Evolutionary conservation across 768 basidiomycete species (phyloP), one percentile per base, ranked within the genome.

Genomic region (Lepiota venenata): DNA sequence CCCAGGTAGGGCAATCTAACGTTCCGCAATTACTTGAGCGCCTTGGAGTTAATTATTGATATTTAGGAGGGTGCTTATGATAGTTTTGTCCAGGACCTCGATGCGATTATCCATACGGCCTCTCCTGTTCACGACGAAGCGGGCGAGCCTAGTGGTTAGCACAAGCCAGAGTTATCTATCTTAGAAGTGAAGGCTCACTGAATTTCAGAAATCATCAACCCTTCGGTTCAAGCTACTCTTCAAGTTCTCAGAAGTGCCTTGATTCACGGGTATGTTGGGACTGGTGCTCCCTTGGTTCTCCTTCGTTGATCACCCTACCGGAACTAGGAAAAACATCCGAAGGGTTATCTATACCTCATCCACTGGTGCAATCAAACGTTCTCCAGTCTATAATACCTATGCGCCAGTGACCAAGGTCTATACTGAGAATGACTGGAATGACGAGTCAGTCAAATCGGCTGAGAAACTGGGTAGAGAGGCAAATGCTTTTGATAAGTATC

Each of bases 71-170:
- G 41, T 2, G 58, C 40, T 10, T 56, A 53, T 16, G 55, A 57
- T 38, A 47, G 47, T 14, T 35, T 44, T 4, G 56, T 59, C 22
- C 39, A 45, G 22, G 58, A 48, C 27, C 32, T 59, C 12, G 55
- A 56, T 32, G 58, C 21, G 7, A 50, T 59, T 8, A 38, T 53
- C 10, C 58, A 59, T 35, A 32, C 52, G 8, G 58, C 56, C 4
- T 56, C 56, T 10, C 56, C 58, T 7, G 44, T 59, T 35, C 40
- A 47, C 14, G 29, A 41, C 20, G 36, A 51, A 32, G 16, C 22
- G n/a, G 56, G 20, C 14, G 56, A 56, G 8, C 43, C 56, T 35
- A 51, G 45, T 40, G 43, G 50, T 56, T 5, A 12, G 50, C 41
- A 25, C 5, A 5, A 5, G 5, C 15, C 27, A 42, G 27, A 3